These are phyloP conservation scores for Rhododendron vialii DNA, from an alignment of 148 eudicot species.

Conservation along the genomic window DNA sequence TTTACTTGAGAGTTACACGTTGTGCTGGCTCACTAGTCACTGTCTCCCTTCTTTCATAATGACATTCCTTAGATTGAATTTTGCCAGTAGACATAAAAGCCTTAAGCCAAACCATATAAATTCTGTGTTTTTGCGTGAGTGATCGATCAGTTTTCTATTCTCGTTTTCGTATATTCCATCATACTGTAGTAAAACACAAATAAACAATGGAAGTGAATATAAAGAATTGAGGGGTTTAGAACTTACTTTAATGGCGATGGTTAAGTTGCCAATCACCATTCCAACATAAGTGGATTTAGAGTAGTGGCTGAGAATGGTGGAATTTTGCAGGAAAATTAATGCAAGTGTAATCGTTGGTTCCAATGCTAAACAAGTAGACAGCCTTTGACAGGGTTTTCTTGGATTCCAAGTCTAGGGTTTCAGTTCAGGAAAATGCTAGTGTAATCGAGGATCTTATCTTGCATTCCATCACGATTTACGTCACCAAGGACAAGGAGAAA, in stretches of 20 bases:
- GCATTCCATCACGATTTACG: background rate
- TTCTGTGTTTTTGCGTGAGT: background rate
- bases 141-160: background rate
- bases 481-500: background rate
- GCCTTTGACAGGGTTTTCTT: conserved; percentile 33
- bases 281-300: conserved; percentile 29
- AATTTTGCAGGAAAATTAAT: conserved; percentile 33
- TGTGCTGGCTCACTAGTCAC: too few relatives aligned
- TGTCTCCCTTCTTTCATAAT: too few relatives aligned
- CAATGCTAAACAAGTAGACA: conserved; percentile 66
- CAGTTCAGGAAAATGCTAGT: too few relatives aligned
- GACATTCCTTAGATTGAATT: too few relatives aligned
- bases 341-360: conserved; percentile 56
- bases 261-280: conserved; percentile 52
- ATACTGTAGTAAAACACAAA: background rate
- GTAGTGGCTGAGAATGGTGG: conserved; percentile 25
- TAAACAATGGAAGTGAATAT: background rate
- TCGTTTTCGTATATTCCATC: background rate
- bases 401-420: conserved; percentile 13
- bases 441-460: background rate
- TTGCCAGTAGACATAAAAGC: too few relatives aligned
- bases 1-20: too few relatives aligned
- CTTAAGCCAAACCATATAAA: background rate
- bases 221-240: background rate
- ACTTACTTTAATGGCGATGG: conserved; percentile 39